A percentile compares a stretch with the other conserved stretches of the same genome.
These are phyloP conservation scores for Ogataea populi-albae DNA, from an alignment of 805 yeast genomes.

Conservation along the genomic window DNA sequence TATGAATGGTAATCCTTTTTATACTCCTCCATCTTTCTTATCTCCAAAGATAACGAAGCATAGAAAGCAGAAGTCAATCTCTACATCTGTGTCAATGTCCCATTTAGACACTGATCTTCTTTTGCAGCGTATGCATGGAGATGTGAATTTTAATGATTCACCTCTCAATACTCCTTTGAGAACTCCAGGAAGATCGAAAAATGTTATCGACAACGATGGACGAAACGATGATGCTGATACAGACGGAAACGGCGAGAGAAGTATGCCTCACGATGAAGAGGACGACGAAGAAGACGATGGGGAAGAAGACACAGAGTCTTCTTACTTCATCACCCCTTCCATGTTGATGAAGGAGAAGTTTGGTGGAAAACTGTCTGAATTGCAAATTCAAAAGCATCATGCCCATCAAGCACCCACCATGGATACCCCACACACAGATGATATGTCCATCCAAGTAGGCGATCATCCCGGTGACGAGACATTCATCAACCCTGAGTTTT, in stretches of 20 bases:
- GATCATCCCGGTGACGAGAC: background rate
- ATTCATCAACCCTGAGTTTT: conserved; percentile 23
- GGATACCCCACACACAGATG: background rate
- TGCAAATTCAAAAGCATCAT: conserved; percentile 7
- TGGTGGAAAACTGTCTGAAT: conserved; percentile 28
- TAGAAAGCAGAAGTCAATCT: conserved; percentile 31
- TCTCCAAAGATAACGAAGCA: conserved; percentile 40
- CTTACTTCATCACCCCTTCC: conserved; percentile 27
- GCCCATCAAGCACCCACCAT: conserved; percentile 4
- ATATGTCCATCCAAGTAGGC: background rate
- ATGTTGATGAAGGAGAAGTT: conserved; percentile 29
- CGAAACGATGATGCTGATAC: conserved; percentile 17
- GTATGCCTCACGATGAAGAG: conserved; percentile 13
- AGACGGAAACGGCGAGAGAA: conserved; percentile 14
- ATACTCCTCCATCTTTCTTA: conserved; percentile 43
- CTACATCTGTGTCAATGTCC: conserved; percentile 29
- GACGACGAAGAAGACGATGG: conserved; percentile 10
- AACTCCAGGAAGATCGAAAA: conserved; percentile 24
- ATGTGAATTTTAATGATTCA: conserved; percentile 16
- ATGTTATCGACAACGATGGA: conserved; percentile 10
- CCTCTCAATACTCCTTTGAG: conserved; percentile 29
- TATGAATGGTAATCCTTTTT: conserved; percentile 44
- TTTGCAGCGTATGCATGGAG: conserved; percentile 20
- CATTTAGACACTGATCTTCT: conserved; percentile 34
- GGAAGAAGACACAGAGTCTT: conserved; percentile 7